Evolutionary conservation across 1,284 basidiomycete species (phyloP).

Genomic region (Trichosporon coremiiforme): DNA sequence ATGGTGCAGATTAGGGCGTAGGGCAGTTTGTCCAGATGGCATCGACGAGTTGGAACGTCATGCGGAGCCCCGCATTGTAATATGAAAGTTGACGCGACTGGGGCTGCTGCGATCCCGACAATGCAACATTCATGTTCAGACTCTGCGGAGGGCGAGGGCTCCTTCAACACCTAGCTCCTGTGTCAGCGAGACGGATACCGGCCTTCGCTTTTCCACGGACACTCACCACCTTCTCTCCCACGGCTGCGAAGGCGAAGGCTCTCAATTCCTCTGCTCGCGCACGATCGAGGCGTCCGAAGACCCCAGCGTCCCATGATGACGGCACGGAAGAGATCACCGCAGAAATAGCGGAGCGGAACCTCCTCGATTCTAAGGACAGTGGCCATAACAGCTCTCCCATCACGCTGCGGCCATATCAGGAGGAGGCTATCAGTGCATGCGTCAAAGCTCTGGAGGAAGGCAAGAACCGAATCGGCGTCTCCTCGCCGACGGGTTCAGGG

Average conservation of each 20-base stretch:
- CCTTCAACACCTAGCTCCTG: too few relatives aligned
- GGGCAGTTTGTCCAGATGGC: too few relatives aligned
- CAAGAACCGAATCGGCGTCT: conserved; percentile 80
- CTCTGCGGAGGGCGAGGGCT: background rate
- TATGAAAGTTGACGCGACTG: background rate
- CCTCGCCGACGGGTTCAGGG: conserved; percentile 85
- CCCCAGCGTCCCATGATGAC: background rate
- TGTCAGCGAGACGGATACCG: background rate
- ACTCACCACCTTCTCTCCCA: background rate
- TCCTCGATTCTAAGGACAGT: background rate
- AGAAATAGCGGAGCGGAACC: background rate
- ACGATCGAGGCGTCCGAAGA: background rate
- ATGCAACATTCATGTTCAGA: background rate
- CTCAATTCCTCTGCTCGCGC: background rate
- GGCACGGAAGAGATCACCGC: background rate
- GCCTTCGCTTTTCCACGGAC: background rate
- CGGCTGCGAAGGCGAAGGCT: background rate
- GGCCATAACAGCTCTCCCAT: background rate
- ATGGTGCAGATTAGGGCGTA: too few relatives aligned
- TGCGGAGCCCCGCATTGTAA: background rate
- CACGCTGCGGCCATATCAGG: conserved; percentile 81
- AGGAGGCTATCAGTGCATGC: conserved; percentile 79
- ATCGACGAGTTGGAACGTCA: background rate
- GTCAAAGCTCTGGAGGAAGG: conserved; percentile 68
- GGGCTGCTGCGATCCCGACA: background rate